Base-by-base conservation (phyloP, 345 rosid species). In the Gossypium ekmanianum region DNA sequence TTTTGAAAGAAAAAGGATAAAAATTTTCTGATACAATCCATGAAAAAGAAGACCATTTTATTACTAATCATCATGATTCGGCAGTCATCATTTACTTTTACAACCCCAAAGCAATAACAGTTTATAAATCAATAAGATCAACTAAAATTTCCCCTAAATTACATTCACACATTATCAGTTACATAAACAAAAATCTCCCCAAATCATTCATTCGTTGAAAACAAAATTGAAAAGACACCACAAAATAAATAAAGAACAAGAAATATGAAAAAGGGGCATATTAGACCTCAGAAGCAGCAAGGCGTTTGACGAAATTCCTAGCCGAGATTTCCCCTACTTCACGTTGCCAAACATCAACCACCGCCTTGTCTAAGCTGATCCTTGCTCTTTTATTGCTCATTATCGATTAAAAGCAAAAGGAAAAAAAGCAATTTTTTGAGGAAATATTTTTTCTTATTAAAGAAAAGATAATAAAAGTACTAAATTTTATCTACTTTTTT, bases 261-360 rank as follows among this genome's bases (percentile, higher is more conserved):
- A 10, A 45, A 45, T 8, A 45, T 61, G n/a, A 61, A 61, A 29
- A 16, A 34, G 0, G 41, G 41, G 7, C 7, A 34, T 34, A 55
- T 70, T 54, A 67, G 47, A 93, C 98, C 99, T 93, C 82, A 2
- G 99, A 90, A 51, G 84, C 97, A 44, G 83, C 85, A 80, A 89
- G 88, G 10, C 99, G 94, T 79, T 74, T 84, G 4, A 85, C 85
- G 92, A 94, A 94, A 68, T 75, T 83, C 52, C 93, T 82, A 47
- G 89, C 61, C 65, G 94, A 86, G 75, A 94, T 86, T 5, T 82
- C 87, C 47, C 98, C 98, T 74, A 94, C 82, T 79, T 94, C 93
- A 39, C 98, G 92, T 74, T 82, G 83, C 83, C 91, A 79, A 41
- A 94, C 86, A 80, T 91, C 91, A 18, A 85, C 81, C 52, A 90